phyloP scores from a whole-genome alignment of 169 alveolate species.

The Cryptosporidium canis region DNA sequence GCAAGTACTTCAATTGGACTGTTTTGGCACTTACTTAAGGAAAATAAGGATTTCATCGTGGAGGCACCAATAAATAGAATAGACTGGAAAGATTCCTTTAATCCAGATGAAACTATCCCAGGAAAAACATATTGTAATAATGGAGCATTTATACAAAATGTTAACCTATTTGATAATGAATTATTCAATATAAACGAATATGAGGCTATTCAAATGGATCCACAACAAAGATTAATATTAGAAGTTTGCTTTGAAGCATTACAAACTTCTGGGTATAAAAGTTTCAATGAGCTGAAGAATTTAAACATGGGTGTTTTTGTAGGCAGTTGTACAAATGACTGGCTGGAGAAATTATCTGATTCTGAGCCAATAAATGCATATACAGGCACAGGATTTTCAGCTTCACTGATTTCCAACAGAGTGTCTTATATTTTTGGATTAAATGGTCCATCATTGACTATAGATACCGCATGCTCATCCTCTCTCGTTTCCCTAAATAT shows the following conservation, averaged over 20 bases:
- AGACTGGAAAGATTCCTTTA: constrained; percentile 15
- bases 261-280: constrained; percentile 66
- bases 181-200: constrained; percentile 37
- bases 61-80: constrained; percentile 78
- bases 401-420: constrained; percentile 70
- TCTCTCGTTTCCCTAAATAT: constrained; percentile 45
- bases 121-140: constrained; percentile 59
- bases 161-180: constrained; percentile 73
- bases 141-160: constrained; percentile 75
- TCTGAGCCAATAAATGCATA: constrained; percentile 61
- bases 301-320: constrained; percentile 77
- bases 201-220: constrained; percentile 81
- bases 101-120: not conserved
- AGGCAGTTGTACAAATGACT: constrained; percentile 79
- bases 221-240: constrained; percentile 82
- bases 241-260: constrained; percentile 79
- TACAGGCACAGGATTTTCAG: constrained; percentile 77
- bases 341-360: constrained; percentile 74
- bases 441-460: constrained; percentile 58
- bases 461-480: constrained; percentile 69
- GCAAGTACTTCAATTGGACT: constrained; percentile 41
- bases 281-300: constrained; percentile 33
- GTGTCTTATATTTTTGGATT: constrained; percentile 52
- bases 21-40: constrained; percentile 73
- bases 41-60: constrained; percentile 73